Percentiles rank a stretch among this genome's conserved stretches.
Evolutionary conservation across 352 stramenopile species (phyloP).

Genomic region (Globisporangium rhizosaccharum): DNA sequence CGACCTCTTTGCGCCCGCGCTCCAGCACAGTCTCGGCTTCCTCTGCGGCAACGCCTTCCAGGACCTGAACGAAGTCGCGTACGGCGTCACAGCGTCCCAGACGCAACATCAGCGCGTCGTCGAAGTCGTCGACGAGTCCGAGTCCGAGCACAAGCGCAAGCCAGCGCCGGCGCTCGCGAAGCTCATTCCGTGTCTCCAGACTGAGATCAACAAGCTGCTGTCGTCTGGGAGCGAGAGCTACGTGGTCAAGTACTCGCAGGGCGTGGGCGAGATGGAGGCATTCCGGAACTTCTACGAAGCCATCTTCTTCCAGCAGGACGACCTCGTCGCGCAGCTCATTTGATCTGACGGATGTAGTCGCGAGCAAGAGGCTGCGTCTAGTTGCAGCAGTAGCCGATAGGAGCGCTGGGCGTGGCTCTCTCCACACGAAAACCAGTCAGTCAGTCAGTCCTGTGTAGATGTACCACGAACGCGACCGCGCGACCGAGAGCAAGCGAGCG

Average conservation of each 20-base stretch:
- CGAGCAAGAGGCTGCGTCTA: background rate
- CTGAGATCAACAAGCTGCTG: conserved; percentile 67
- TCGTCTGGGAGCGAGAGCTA: conserved; percentile 46
- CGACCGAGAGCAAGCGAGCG: background rate
- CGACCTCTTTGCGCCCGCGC: conserved; percentile 61
- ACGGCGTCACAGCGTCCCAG: conserved; percentile 25
- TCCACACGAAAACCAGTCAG: background rate
- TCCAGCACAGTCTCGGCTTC: conserved; percentile 69
- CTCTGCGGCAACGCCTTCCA: conserved; percentile 80
- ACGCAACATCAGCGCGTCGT: conserved; percentile 14
- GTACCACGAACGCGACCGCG: background rate
- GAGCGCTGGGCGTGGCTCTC: background rate
- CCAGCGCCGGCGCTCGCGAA: conserved; percentile 65
- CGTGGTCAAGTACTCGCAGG: conserved; percentile 69
- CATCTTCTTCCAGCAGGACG: conserved; percentile 71
- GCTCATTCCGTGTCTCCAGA: conserved; percentile 70
- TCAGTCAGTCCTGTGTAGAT: background rate
- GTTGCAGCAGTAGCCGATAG: too few relatives aligned
- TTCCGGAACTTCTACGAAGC: conserved; percentile 84
- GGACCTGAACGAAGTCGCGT: conserved; percentile 71
- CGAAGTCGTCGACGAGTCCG: conserved; percentile 26
- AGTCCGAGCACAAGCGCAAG: conserved; percentile 29
- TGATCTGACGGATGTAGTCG: conserved; percentile 1
- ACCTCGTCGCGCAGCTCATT: conserved; percentile 33
- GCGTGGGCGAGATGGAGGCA: conserved; percentile 68